phyloP scores from a whole-genome alignment of 305 asterid genomes.

The Fraxinus paxiana region DNA sequence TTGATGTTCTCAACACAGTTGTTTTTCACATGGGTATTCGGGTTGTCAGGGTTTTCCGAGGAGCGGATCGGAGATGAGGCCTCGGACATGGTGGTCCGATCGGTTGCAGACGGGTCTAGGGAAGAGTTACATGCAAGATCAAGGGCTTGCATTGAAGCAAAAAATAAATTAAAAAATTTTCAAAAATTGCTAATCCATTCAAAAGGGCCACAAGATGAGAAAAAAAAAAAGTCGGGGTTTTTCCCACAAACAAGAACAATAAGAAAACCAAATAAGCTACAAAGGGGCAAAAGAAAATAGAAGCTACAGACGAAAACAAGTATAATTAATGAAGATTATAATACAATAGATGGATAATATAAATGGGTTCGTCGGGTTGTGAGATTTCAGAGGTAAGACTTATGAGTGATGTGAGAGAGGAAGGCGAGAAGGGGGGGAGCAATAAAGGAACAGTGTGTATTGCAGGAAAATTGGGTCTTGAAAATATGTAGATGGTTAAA shows the following conservation, averaged over 20 bases:
- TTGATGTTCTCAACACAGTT: conserved; percentile 15
- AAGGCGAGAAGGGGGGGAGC: not conserved
- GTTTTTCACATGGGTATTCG: conserved; percentile 17
- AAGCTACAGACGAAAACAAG: not conserved
- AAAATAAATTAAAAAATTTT: not conserved
- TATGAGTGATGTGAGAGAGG: not conserved
- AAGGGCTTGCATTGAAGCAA: conserved; percentile 67
- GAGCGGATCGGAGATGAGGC: conserved; percentile 42
- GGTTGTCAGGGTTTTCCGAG: conserved; percentile 13
- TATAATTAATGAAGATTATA: not conserved
- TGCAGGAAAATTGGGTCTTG: not conserved
- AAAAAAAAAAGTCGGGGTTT: not conserved
- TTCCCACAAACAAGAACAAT: not conserved
- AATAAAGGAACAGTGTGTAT: not conserved
- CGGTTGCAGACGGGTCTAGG: conserved; percentile 45
- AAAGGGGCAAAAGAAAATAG: not conserved
- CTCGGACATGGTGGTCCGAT: conserved; percentile 46
- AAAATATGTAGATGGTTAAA: not conserved
- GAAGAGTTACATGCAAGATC: conserved; percentile 66
- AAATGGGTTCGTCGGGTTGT: not conserved
- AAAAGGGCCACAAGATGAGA: not conserved
- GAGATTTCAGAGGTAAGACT: not conserved
- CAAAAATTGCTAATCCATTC: conserved; percentile 8
- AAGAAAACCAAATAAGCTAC: not conserved
- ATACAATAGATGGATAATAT: not conserved